Conservation (phyloP, 257 asterid genomes). For the Solanum habrochaites region DNA sequence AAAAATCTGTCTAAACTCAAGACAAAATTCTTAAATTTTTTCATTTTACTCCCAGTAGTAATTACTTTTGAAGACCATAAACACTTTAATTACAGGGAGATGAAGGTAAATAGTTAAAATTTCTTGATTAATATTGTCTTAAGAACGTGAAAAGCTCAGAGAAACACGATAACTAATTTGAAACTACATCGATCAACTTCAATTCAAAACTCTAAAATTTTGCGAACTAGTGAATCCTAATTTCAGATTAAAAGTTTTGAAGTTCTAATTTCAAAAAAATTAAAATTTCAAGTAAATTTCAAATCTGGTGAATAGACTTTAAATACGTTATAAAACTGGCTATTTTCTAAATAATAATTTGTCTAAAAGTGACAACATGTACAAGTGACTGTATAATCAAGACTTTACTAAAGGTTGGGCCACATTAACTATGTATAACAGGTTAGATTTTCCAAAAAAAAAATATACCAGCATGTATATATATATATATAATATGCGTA, state of each 20-base stretch:
- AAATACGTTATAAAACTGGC: background rate
- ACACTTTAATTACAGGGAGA: background rate
- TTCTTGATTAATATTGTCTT: too few relatives aligned
- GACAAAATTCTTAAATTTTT: too few relatives aligned
- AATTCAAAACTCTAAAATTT: background rate
- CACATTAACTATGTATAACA: background rate
- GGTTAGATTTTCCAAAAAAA: background rate
- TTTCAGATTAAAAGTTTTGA: background rate
- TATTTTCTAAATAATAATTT: background rate
- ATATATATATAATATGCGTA: too few relatives aligned
- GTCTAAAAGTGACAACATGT: background rate
- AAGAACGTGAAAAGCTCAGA: background rate
- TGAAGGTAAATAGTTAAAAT: too few relatives aligned
- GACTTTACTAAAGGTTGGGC: background rate
- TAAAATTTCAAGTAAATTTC: background rate
- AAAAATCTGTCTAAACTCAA: too few relatives aligned
- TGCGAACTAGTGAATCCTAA: background rate
- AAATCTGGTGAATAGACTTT: background rate
- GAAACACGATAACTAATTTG: too few relatives aligned
- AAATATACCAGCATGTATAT: too few relatives aligned
- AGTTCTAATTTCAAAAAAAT: rapidly evolving
- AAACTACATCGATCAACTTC: background rate
- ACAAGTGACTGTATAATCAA: background rate
- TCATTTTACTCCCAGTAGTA: background rate
- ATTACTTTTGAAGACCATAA: too few relatives aligned